Percentiles rank a stretch among this genome's conserved stretches.
Evolutionary conservation across 352 stramenopile genomes (phyloP).

Genomic region (Globisporangium emineosum): DNA sequence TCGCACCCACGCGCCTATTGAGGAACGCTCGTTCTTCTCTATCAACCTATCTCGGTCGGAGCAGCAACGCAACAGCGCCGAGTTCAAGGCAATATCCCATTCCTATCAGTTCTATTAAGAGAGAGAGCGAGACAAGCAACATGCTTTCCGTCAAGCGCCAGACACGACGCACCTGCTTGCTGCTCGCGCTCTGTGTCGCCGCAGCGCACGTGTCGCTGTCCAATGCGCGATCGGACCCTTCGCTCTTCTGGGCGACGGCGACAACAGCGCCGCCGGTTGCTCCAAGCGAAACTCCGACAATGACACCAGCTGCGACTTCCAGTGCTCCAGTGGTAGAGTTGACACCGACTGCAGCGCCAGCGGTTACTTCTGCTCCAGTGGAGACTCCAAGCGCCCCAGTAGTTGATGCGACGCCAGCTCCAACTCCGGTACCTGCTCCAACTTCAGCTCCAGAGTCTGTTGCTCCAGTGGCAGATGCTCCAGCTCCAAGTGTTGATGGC

Average conservation of each 20-base stretch:
- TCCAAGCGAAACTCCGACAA: neutral
- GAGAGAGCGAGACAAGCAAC: neutral
- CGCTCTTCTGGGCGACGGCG: slow-evolving; percentile 6
- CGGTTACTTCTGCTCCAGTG: neutral
- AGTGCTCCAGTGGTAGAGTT: neutral
- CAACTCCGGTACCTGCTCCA: neutral
- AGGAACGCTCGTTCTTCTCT: slow-evolving; percentile 10
- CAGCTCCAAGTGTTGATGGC: neutral
- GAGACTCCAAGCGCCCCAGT: neutral
- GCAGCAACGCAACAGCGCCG: neutral
- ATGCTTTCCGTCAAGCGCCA: neutral
- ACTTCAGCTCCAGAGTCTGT: neutral
- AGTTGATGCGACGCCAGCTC: neutral
- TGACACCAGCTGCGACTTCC: neutral
- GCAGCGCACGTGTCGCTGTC: neutral
- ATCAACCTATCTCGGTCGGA: neutral
- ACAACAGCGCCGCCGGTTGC: neutral
- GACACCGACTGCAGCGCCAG: neutral
- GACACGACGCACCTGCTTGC: neutral
- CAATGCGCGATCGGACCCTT: slow-evolving; percentile 5
- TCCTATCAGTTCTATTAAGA: neutral
- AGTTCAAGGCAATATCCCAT: neutral
- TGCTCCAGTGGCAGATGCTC: neutral
- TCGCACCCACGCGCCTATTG: slow-evolving; percentile 1
- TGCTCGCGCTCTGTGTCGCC: neutral